Conservation (phyloP, 1,284 basidiomycete species). For the Rhodofomes roseus region DNA sequence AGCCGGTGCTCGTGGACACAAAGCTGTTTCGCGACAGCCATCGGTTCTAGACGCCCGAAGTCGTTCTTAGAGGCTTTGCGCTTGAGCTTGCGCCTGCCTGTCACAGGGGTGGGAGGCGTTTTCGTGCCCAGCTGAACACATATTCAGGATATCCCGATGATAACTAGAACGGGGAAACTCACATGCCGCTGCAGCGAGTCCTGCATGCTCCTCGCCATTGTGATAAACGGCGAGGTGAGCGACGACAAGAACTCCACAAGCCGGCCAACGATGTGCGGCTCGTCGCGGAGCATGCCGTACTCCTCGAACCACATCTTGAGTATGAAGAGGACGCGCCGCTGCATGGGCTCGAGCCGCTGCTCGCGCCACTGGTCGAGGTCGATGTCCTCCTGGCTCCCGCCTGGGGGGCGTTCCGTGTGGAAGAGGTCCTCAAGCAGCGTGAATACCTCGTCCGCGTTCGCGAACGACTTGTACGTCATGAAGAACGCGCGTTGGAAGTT, state of each 20-base stretch:
- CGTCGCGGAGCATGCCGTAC: conserved; percentile 57
- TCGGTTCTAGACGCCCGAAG: conserved; percentile 48
- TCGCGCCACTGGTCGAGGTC: conserved; percentile 63
- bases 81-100: conserved; percentile 29
- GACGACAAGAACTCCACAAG: conserved; percentile 52
- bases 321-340: conserved; percentile 52
- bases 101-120: conserved; percentile 19
- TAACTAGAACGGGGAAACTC: conserved; percentile 16
- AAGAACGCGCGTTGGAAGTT: conserved; percentile 67
- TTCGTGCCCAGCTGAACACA: conserved; percentile 9
- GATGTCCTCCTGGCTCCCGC: conserved; percentile 47
- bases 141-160: neutral
- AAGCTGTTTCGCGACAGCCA: conserved; percentile 61
- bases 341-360: conserved; percentile 53
- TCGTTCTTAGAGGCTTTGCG: conserved; percentile 47
- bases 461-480: conserved; percentile 78
- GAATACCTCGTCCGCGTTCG: conserved; percentile 63
- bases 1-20: conserved; percentile 53
- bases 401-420: conserved; percentile 49
- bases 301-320: conserved; percentile 61
- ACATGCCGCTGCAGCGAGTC: conserved; percentile 55
- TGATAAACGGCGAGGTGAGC: conserved; percentile 41
- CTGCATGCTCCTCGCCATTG: conserved; percentile 46
- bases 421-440: conserved; percentile 65
- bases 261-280: conserved; percentile 52